phyloP scores from a whole-genome alignment of 306 rosid genomes.

The Senna siamea region DNA sequence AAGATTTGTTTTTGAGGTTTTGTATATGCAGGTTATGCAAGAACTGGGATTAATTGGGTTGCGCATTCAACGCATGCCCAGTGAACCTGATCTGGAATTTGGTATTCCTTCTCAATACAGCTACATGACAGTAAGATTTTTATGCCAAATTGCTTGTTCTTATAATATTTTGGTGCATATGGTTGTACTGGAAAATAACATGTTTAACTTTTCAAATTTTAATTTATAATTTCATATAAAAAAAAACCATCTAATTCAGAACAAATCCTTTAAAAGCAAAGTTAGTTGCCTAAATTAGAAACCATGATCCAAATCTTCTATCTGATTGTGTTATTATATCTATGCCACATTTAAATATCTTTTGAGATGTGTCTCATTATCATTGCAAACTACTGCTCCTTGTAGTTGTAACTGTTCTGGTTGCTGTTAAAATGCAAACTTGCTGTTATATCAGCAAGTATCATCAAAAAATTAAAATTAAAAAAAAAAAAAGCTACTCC shows the following conservation, averaged over 20 bases:
- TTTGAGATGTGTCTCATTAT: neutral
- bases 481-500: no score
- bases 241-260: slow-evolving; percentile 5
- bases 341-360: neutral
- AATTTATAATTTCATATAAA: slow-evolving; percentile 2
- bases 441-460: neutral
- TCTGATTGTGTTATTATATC: slow-evolving; percentile 13
- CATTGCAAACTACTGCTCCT: neutral
- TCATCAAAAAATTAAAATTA: neutral
- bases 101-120: slow-evolving; percentile 90
- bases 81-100: slow-evolving; percentile 81
- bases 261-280: slow-evolving; percentile 9
- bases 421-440: neutral
- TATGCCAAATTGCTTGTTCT: slow-evolving; percentile 27
- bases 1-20: slow-evolving; percentile 2
- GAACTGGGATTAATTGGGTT: slow-evolving; percentile 89
- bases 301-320: neutral
- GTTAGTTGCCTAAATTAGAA: neutral
- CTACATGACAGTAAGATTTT: slow-evolving; percentile 84
- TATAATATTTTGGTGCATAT: neutral
- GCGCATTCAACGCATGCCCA: slow-evolving; percentile 98
- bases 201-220: neutral
- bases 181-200: slow-evolving; percentile 22
- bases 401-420: neutral
- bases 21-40: slow-evolving; percentile 83